Evolutionary conservation across 257 asterid species (phyloP).

Genomic region (Solanum arcanum): DNA sequence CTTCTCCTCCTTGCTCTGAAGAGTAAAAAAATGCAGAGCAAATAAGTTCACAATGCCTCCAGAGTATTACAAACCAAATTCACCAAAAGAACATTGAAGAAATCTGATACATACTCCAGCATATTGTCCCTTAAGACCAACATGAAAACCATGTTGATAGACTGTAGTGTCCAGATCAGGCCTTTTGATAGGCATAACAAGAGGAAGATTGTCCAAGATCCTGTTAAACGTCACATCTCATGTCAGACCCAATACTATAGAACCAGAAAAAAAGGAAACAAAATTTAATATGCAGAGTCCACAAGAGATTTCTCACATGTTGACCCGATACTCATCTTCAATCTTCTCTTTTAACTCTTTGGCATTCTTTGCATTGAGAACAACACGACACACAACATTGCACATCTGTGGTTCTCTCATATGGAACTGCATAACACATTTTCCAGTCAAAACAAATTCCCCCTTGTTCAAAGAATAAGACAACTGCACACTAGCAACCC

Average conservation of each 20-base stretch:
- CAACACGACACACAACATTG: constrained; percentile 15
- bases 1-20: constrained; percentile 54
- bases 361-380: constrained; percentile 30
- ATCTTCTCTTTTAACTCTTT: constrained; percentile 37
- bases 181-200: constrained; percentile 63
- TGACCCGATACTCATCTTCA: constrained; percentile 36
- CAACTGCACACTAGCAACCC: neutral
- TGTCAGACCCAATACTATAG: neutral
- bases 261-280: neutral
- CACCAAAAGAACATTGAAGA: neutral
- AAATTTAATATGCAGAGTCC: neutral
- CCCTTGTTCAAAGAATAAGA: neutral
- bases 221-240: constrained; percentile 22
- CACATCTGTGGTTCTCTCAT: constrained; percentile 43
- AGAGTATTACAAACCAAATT: neutral
- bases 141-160: constrained; percentile 71
- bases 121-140: constrained; percentile 66
- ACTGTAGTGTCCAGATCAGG: constrained; percentile 34
- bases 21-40: neutral
- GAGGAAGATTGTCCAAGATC: constrained; percentile 92
- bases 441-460: neutral
- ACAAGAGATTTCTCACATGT: constrained; percentile 15
- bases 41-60: constrained; percentile 1
- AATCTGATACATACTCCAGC: constrained; percentile 51
- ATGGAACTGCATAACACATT: constrained; percentile 19